phyloP scores from a whole-genome alignment of 768 basidiomycete species.

The Mycena capillaripes region DNA sequence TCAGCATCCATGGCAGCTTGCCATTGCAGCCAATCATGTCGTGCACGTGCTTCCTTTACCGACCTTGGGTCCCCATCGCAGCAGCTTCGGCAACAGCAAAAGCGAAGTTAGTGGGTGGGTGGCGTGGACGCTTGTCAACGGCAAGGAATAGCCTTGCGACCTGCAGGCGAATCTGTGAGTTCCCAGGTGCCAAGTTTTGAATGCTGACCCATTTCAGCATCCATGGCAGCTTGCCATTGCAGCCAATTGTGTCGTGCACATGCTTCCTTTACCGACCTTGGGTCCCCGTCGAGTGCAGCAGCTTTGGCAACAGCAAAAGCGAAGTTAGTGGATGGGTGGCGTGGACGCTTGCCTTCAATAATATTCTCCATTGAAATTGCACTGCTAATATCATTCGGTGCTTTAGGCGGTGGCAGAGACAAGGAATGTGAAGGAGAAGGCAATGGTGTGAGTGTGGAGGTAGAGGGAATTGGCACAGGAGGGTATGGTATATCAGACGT shows the following conservation, averaged over 20 bases:
- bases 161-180: not conserved
- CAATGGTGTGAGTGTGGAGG: not conserved
- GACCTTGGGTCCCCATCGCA: slow-evolving; percentile 22
- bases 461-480: not conserved
- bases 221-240: slow-evolving; percentile 25
- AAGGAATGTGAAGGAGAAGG: not conserved
- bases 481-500: not conserved
- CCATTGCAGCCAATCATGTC: slow-evolving; percentile 19
- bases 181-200: slow-evolving; percentile 23
- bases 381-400: slow-evolving; percentile 18
- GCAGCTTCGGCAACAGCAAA: slow-evolving; percentile 10
- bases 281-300: slow-evolving; percentile 20
- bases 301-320: slow-evolving; percentile 1
- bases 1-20: slow-evolving; percentile 24
- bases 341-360: slow-evolving; percentile 7
- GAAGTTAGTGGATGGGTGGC: not conserved
- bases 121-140: too few relatives aligned
- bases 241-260: not conserved
- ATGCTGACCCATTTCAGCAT: slow-evolving; percentile 21
- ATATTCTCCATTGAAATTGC: slow-evolving; percentile 18
- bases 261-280: slow-evolving; percentile 13
- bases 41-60: not conserved
- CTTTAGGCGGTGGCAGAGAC: not conserved
- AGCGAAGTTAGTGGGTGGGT: too few relatives aligned
- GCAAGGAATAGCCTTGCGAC: slow-evolving; percentile 12